Evolutionary conservation across 805 yeast genomes (phyloP).

Genomic region (Wickerhamomyces ciferrii): DNA sequence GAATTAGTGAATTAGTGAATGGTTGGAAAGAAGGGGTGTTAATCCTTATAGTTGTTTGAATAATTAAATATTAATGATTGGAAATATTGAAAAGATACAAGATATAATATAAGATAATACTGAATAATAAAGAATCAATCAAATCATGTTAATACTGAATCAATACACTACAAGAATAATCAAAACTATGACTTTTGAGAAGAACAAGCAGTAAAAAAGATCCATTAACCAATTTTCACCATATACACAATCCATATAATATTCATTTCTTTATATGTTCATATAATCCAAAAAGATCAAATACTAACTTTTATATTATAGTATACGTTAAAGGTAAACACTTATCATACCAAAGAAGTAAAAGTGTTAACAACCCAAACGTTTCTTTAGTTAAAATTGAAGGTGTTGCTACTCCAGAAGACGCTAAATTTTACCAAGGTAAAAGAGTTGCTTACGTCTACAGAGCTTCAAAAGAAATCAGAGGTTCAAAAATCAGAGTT

Average conservation of each 20-base stretch:
- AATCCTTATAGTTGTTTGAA: no score
- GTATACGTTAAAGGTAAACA: conserved; percentile 99
- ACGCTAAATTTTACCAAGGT: conserved; percentile 98
- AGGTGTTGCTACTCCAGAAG: conserved; percentile 88
- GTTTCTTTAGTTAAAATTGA: conserved; percentile 95
- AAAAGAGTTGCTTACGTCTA: conserved; percentile 99
- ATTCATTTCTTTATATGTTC: no score
- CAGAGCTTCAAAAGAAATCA: conserved; percentile 96
- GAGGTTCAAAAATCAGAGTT: conserved; percentile 99
- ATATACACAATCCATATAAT: no score
- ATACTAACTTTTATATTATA: conserved; percentile 28
- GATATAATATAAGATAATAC: no score
- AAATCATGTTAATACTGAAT: no score
- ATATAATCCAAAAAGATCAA: background rate
- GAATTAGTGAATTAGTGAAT: background rate
- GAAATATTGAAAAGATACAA: no score
- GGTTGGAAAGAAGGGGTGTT: background rate
- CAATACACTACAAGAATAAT: no score
- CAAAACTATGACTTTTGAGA: no score
- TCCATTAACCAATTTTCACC: no score
- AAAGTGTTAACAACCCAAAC: conserved; percentile 97
- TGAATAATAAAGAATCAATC: no score
- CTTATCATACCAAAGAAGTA: conserved; percentile 99
- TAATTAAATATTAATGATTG: no score
- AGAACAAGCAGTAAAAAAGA: no score